Percentiles rank a stretch among this genome's conserved stretches.
phyloP scores from a whole-genome alignment of 139 green algal genomes.

The Eudorina sp. region DNA sequence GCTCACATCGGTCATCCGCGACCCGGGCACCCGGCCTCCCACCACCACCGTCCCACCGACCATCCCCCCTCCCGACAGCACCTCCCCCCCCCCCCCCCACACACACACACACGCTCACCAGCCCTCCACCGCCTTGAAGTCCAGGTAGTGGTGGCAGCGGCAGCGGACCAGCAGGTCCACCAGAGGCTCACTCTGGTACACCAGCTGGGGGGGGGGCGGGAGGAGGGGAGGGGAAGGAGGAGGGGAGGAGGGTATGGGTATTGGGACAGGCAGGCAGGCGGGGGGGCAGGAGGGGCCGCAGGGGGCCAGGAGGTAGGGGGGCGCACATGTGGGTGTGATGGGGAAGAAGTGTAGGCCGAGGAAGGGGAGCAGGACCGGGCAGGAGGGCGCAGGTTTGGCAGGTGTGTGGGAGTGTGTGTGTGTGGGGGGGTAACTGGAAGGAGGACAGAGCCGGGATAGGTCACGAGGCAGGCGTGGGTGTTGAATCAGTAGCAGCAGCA shows the following conservation, averaged over 20 bases:
- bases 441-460: too few relatives aligned
- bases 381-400: too few relatives aligned
- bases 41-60: too few relatives aligned
- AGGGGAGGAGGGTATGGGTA: not conserved
- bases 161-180: constrained; percentile 81
- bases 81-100: not conserved
- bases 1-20: too few relatives aligned
- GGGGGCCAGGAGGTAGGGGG: not conserved
- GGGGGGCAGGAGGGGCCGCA: not conserved
- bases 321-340: not conserved
- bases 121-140: constrained; percentile 87
- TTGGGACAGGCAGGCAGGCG: not conserved
- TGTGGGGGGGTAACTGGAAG: too few relatives aligned
- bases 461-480: not conserved
- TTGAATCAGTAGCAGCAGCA: not conserved
- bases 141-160: constrained; percentile 88
- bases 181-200: constrained; percentile 80
- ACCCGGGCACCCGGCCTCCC: too few relatives aligned
- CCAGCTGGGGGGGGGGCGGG: constrained; percentile 61
- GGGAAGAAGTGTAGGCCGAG: too few relatives aligned
- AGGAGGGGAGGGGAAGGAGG: not conserved
- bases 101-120: too few relatives aligned
- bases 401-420: too few relatives aligned
- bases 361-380: too few relatives aligned
- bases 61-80: too few relatives aligned